These are phyloP conservation scores for Agarophyton chilense DNA, from an alignment of 23 red algal genomes.

Conservation along the genomic window DNA sequence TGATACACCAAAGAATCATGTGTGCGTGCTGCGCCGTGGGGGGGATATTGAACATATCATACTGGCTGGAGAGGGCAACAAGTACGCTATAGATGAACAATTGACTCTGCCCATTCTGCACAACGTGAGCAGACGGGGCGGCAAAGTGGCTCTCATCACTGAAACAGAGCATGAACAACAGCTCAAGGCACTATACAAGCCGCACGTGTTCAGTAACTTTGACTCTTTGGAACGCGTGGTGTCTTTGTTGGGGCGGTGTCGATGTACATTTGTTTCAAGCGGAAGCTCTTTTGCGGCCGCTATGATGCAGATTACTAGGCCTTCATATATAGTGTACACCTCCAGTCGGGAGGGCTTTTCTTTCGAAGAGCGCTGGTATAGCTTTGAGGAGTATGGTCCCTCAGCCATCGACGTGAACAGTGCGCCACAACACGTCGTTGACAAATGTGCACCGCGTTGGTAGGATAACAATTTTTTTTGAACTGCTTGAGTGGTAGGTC, in stretches of 20 bases:
- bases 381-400: conserved; percentile 16
- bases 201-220: conserved; percentile 9
- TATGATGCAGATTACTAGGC: conserved; percentile 32
- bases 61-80: not conserved
- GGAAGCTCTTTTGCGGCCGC: conserved; percentile 28
- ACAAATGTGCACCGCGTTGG: not conserved
- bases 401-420: not conserved
- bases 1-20: not conserved
- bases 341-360: conserved; percentile 9
- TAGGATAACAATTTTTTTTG: not conserved
- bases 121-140: not conserved
- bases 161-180: not conserved
- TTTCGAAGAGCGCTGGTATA: not conserved
- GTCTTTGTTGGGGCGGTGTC: conserved; percentile 3
- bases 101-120: not conserved
- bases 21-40: conserved; percentile 33
- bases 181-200: not conserved
- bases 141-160: not conserved
- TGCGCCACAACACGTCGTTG: not conserved
- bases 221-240: not conserved
- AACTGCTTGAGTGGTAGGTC: too few relatives aligned
- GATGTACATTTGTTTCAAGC: conserved; percentile 26
- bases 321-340: conserved; percentile 18
- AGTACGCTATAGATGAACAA: conserved; percentile 17
- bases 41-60: conserved; percentile 32